phyloP scores from a whole-genome alignment of 2,329 filamentous ascomycete genomes.

The Colletotrichum magnum region DNA sequence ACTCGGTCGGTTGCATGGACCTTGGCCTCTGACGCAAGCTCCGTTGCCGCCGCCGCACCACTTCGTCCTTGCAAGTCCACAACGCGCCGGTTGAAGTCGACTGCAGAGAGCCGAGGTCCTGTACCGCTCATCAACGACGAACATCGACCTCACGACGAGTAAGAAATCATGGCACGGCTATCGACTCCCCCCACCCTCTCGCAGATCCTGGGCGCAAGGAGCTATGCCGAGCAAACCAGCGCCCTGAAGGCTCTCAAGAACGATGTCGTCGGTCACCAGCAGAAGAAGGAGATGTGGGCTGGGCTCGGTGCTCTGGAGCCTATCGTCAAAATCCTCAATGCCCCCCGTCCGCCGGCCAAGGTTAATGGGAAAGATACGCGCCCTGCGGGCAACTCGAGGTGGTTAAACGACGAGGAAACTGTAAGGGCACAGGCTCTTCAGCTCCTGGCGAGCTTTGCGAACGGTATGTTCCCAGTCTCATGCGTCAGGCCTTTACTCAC shows the following conservation, averaged over 20 bases:
- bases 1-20: conserved; percentile 37
- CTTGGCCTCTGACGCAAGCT: conserved; percentile 38
- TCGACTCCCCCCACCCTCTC: conserved; percentile 67
- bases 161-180: conserved; percentile 65
- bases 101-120: conserved; percentile 25
- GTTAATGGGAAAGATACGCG: conserved; percentile 57
- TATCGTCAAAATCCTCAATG: conserved; percentile 62
- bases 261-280: conserved; percentile 87
- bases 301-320: conserved; percentile 76
- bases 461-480: conserved; percentile 69
- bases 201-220: conserved; percentile 69
- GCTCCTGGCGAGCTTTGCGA: conserved; percentile 86
- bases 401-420: conserved; percentile 74
- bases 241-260: conserved; percentile 86
- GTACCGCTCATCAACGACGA: neutral
- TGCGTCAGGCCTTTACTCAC: neutral
- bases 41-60: conserved; percentile 27
- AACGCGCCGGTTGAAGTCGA: conserved; percentile 33
- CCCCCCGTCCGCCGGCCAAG: conserved; percentile 50
- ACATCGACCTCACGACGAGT: neutral
- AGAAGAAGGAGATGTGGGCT: conserved; percentile 87
- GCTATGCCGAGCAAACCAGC: conserved; percentile 65
- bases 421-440: conserved; percentile 84
- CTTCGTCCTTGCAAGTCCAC: conserved; percentile 27
- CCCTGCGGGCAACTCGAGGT: conserved; percentile 43